Percentiles rank a stretch among this genome's conserved stretches.
phyloP scores from a whole-genome alignment of 139 green algal species.

The Coelastrella sp. region DNA sequence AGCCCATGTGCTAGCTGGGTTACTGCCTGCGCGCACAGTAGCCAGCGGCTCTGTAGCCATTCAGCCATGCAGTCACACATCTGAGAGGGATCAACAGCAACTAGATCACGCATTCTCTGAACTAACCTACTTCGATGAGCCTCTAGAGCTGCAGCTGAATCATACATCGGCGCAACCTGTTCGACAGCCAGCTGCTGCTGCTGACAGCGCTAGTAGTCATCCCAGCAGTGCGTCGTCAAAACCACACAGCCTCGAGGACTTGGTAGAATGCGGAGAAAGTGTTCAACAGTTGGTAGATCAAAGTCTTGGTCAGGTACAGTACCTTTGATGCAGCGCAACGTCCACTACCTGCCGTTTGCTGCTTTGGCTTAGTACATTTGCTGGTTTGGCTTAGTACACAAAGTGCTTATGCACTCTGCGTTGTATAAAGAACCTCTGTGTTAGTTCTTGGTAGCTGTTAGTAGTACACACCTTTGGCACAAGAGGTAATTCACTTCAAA shows the following conservation, averaged over 20 bases:
- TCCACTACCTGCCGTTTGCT: too few species aligned
- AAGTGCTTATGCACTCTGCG: too few species aligned
- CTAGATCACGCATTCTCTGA: background rate
- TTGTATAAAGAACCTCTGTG: too few species aligned
- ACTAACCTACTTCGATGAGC: conserved; percentile 35
- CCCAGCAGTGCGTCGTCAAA: background rate
- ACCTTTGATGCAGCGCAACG: too few species aligned
- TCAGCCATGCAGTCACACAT: too few species aligned
- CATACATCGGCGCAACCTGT: background rate
- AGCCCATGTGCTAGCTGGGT: background rate
- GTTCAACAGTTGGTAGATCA: background rate
- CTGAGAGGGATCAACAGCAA: background rate
- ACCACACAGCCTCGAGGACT: background rate
- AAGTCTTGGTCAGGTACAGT: background rate
- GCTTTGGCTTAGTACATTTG: too few species aligned
- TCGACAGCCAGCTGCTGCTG: background rate
- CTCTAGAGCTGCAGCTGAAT: conserved; percentile 21
- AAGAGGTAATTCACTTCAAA: too few species aligned
- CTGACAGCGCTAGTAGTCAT: too few species aligned
- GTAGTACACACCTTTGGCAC: too few species aligned
- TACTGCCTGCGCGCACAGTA: background rate
- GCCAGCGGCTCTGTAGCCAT: background rate
- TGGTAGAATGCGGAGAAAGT: background rate
- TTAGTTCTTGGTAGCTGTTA: too few species aligned
- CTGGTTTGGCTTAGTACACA: too few species aligned